These are phyloP conservation scores for Trebouxiophyceae sp. DNA, from an alignment of 163 green algal genomes.

Conservation along the genomic window DNA sequence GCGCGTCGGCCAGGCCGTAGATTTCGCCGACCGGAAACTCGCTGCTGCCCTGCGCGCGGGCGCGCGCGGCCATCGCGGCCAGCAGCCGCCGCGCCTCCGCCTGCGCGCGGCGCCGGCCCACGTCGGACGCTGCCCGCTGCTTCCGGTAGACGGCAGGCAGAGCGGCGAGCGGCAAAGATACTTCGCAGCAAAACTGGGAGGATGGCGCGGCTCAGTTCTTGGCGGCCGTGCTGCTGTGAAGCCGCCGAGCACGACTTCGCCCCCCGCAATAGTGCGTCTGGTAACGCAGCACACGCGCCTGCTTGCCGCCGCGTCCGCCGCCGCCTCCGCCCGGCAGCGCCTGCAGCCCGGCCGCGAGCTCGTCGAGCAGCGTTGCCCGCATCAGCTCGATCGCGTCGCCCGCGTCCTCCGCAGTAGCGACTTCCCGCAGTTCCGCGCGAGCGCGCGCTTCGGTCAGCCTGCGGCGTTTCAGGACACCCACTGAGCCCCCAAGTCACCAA, in stretches of 20 bases:
- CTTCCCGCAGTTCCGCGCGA: conserved; percentile 9
- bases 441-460: conserved; percentile 76
- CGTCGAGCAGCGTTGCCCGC: conserved; percentile 39
- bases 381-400: conserved; percentile 62
- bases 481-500: too few relatives aligned
- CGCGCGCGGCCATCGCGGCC: conserved; percentile 30
- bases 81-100: conserved; percentile 57
- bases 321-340: conserved; percentile 40
- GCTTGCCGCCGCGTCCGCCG: conserved; percentile 6
- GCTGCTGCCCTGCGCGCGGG: conserved; percentile 19
- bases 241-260: too few relatives aligned
- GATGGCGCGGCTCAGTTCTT: too few relatives aligned
- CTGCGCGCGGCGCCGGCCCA: conserved; percentile 27
- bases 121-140: neutral
- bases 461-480: too few relatives aligned
- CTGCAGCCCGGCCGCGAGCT: conserved; percentile 10
- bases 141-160: too few relatives aligned
- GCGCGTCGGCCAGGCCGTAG: conserved; percentile 41
- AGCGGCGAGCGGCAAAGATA: too few relatives aligned
- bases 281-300: too few relatives aligned
- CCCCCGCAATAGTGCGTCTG: too few relatives aligned
- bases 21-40: conserved; percentile 54
- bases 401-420: neutral
- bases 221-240: too few relatives aligned
- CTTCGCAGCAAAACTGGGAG: too few relatives aligned